Conservation (phyloP, 192 early-diverging fungal genomes). For the Geosiphon pyriformis region DNA sequence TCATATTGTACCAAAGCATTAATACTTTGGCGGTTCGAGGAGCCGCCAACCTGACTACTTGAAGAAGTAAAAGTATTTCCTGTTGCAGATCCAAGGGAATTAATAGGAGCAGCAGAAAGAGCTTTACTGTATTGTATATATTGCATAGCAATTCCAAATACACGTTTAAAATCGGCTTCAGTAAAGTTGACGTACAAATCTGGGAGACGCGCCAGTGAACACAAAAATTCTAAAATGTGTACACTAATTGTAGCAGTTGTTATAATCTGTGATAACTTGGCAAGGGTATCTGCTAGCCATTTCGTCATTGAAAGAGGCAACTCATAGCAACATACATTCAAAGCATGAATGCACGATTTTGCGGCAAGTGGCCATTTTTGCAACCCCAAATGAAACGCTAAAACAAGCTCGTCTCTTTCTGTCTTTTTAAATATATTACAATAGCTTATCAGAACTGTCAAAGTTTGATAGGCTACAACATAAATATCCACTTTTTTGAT, state of each 20-base stretch:
- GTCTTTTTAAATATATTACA: constrained; percentile 57
- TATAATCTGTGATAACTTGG: constrained; percentile 77
- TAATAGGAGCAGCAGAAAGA: constrained; percentile 18
- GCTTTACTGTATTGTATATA: constrained; percentile 68
- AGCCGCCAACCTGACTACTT: not conserved
- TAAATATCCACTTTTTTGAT: constrained; percentile 65
- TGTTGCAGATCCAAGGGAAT: constrained; percentile 20
- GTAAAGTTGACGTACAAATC: constrained; percentile 76
- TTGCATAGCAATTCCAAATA: constrained; percentile 89
- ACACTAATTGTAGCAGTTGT: constrained; percentile 71
- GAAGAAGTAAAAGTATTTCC: constrained; percentile 27
- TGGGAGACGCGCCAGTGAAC: constrained; percentile 76
- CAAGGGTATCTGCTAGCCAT: constrained; percentile 60
- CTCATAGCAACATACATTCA: constrained; percentile 76
- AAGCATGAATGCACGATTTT: constrained; percentile 74
- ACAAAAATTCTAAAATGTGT: constrained; percentile 88
- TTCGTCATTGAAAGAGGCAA: constrained; percentile 73
- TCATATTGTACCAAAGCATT: constrained; percentile 73
- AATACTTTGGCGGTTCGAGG: constrained; percentile 6
- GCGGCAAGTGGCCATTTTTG: constrained; percentile 61
- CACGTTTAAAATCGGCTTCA: constrained; percentile 69
- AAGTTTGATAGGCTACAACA: constrained; percentile 51
- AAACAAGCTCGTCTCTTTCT: constrained; percentile 67
- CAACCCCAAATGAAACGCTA: constrained; percentile 70
- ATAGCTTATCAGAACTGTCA: constrained; percentile 65